phyloP scores from a whole-genome alignment of 2,329 filamentous ascomycete genomes.

The Trichoderma gracile region DNA sequence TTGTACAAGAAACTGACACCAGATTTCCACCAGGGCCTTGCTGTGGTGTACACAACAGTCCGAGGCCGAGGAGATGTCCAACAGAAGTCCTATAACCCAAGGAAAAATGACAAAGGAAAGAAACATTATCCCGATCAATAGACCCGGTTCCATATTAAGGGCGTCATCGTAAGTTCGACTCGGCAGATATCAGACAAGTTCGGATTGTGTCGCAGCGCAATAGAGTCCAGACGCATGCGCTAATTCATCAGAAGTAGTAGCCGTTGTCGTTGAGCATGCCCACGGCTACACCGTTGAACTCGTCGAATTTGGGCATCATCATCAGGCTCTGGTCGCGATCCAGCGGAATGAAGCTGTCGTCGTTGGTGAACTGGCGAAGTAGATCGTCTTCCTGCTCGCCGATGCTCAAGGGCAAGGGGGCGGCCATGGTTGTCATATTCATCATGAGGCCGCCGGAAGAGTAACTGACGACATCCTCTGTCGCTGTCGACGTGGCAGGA shows the following conservation, averaged over 20 bases:
- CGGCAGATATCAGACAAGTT: constrained; percentile 20
- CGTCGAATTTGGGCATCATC: constrained; percentile 56
- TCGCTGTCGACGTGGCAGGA: constrained; percentile 38
- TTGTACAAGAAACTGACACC: constrained; percentile 26
- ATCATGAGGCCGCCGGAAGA: constrained; percentile 38
- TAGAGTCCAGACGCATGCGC: constrained; percentile 28
- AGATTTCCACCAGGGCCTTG: constrained; percentile 20
- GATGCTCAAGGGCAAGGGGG: constrained; percentile 38
- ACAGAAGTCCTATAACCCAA: constrained; percentile 4
- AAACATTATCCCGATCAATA: constrained; percentile 24
- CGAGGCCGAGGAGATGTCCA: constrained; percentile 6
- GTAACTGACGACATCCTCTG: constrained; percentile 38
- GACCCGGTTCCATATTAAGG: constrained; percentile 24
- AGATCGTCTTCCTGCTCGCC: constrained; percentile 49
- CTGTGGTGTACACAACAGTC: constrained; percentile 9
- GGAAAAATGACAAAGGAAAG: constrained; percentile 16
- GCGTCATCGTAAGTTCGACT: constrained; percentile 11
- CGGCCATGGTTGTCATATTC: constrained; percentile 38
- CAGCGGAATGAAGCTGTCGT: constrained; percentile 46
- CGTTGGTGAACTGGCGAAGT: constrained; percentile 45
- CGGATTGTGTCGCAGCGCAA: constrained; percentile 4
- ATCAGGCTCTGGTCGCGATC: constrained; percentile 51
- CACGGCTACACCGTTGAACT: constrained; percentile 51
- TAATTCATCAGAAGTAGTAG: constrained; percentile 54
- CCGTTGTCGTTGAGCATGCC: constrained; percentile 55